Evolutionary conservation across 495 filamentous ascomycete species (phyloP).

Genomic region (Wilcoxina mikolae): DNA sequence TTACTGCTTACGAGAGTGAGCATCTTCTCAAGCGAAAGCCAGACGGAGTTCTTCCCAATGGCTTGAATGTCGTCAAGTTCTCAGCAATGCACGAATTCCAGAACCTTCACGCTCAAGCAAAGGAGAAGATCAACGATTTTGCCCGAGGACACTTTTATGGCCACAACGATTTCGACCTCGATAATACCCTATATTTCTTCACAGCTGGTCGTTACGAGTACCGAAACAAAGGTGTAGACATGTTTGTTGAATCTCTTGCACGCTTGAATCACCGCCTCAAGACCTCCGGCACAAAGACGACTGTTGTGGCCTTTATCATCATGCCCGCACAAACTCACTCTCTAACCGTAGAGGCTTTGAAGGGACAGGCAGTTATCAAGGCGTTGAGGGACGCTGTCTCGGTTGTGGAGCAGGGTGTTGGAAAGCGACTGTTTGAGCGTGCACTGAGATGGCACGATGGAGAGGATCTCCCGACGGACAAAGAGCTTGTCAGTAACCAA

Average conservation of each 20-base stretch:
- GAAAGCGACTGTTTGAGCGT: constrained; percentile 85
- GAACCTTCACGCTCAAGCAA: constrained; percentile 88
- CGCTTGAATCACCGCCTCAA: constrained; percentile 90
- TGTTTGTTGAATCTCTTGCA: constrained; percentile 95
- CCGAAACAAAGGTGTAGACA: constrained; percentile 95
- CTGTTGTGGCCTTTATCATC: constrained; percentile 96
- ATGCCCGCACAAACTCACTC: constrained; percentile 98
- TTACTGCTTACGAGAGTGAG: constrained; percentile 95
- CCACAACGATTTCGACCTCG: constrained; percentile 88
- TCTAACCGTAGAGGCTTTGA: constrained; percentile 85
- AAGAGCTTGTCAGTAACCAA: constrained; percentile 78
- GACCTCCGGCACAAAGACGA: constrained; percentile 67
- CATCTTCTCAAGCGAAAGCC: constrained; percentile 96
- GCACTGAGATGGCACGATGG: constrained; percentile 90
- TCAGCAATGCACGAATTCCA: constrained; percentile 98
- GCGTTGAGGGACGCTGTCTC: constrained; percentile 83
- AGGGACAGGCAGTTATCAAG: constrained; percentile 94
- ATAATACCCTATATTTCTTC: constrained; percentile 97
- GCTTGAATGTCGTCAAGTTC: constrained; percentile 97
- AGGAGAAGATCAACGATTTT: constrained; percentile 96
- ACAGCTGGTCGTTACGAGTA: constrained; percentile 95
- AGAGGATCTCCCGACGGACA: constrained; percentile 80
- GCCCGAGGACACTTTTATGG: constrained; percentile 97
- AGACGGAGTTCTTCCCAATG: constrained; percentile 90
- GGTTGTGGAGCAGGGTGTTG: constrained; percentile 77